Evolutionary conservation across 129 eudicot species (phyloP).

Genomic region (Lactuca saligna): DNA sequence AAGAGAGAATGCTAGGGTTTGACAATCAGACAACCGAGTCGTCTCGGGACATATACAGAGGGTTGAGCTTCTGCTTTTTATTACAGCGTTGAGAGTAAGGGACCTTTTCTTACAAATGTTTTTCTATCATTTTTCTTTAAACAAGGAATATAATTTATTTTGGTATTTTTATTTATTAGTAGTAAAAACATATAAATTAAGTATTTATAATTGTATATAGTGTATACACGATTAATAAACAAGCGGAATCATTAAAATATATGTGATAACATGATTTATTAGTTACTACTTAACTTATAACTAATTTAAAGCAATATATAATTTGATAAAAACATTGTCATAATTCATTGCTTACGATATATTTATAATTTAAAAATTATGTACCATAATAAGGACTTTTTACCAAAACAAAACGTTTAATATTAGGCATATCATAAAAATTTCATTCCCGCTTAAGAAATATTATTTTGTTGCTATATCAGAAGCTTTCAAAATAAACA

Average conservation of each 20-base stretch:
- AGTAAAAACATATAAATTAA: too few relatives aligned
- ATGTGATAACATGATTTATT: too few relatives aligned
- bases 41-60: slow-evolving; percentile 13
- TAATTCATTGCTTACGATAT: not conserved
- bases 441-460: not conserved
- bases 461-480: not conserved
- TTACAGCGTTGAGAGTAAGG: slow-evolving; percentile 13
- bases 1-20: slow-evolving; percentile 39
- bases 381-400: not conserved
- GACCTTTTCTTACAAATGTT: not conserved
- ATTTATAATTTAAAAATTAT: too few relatives aligned
- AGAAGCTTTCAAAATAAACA: too few relatives aligned
- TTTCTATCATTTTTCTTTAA: not conserved
- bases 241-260: too few relatives aligned
- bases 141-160: not conserved
- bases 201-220: too few relatives aligned
- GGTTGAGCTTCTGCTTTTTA: not conserved
- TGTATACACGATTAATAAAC: not conserved
- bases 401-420: not conserved
- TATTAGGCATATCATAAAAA: not conserved
- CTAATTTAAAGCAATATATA: not conserved
- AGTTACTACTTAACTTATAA: not conserved
- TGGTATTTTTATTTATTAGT: not conserved
- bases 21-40: slow-evolving; percentile 24
- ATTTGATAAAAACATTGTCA: not conserved